Evolutionary conservation across 768 basidiomycete species (phyloP).

Genomic region (Termitomyces sp.): DNA sequence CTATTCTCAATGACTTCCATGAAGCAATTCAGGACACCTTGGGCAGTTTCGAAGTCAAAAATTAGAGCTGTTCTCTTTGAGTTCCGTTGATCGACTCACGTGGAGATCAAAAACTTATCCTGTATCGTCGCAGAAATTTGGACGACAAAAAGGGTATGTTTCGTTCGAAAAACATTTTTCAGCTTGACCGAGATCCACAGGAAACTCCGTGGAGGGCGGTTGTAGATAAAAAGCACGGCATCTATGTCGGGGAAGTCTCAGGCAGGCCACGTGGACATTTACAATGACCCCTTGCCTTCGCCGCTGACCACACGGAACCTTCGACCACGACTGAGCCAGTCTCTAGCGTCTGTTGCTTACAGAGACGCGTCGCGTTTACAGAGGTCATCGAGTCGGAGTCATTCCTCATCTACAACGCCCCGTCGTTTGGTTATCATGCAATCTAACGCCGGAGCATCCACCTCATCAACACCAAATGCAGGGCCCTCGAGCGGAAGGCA

Average conservation of each 20-base stretch:
- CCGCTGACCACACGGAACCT: conserved; percentile 16
- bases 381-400: not conserved
- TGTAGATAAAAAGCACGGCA: conserved; percentile 2
- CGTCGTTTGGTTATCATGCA: conserved; percentile 5
- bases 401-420: not conserved
- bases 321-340: conserved; percentile 9
- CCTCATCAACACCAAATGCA: conserved; percentile 5
- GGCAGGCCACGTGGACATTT: conserved; percentile 14
- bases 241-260: conserved; percentile 13
- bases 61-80: not conserved
- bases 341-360: not conserved
- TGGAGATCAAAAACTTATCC: conserved; percentile 4
- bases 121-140: not conserved
- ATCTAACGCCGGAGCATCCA: conserved; percentile 1
- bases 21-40: not conserved
- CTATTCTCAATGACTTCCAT: not conserved
- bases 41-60: not conserved
- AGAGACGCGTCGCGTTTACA: conserved; percentile 4
- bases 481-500: not conserved
- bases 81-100: conserved; percentile 1
- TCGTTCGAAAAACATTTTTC: not conserved
- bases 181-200: not conserved
- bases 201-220: conserved; percentile 6
- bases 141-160: not conserved
- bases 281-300: conserved; percentile 14